Conservation (phyloP, 176 grass and related monocot genomes). For the Oryza australiensis region DNA sequence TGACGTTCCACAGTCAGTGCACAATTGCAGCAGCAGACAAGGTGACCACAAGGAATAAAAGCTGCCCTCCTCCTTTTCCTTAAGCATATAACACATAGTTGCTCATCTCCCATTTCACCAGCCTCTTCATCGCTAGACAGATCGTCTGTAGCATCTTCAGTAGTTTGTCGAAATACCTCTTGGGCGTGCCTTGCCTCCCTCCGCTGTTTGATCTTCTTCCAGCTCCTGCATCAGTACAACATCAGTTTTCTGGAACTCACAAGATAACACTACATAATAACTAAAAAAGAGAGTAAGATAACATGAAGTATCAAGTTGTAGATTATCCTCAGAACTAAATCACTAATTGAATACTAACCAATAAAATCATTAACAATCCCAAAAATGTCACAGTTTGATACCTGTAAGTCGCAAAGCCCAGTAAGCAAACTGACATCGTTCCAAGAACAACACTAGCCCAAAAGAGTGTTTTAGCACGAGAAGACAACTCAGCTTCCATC, state of each 20-base stretch:
- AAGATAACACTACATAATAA: constrained; percentile 7
- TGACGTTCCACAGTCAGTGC: constrained; percentile 55
- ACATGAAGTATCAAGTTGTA: constrained; percentile 2
- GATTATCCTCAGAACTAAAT: constrained; percentile 18
- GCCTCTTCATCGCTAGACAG: constrained; percentile 35
- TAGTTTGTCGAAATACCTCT: constrained; percentile 47
- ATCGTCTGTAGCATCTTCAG: constrained; percentile 29
- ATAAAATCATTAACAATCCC: not conserved
- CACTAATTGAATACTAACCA: not conserved
- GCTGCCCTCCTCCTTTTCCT: constrained; percentile 65
- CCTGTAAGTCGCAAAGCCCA: constrained; percentile 79
- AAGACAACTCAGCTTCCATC: constrained; percentile 68
- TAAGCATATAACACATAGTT: constrained; percentile 92
- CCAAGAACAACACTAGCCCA: constrained; percentile 81
- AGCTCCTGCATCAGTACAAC: constrained; percentile 52
- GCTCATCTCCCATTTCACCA: constrained; percentile 60
- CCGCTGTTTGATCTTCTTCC: constrained; percentile 59
- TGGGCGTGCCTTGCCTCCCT: constrained; percentile 53
- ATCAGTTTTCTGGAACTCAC: not conserved
- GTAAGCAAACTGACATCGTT: constrained; percentile 65
- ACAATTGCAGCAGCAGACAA: constrained; percentile 81
- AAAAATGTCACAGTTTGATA: constrained; percentile 29
- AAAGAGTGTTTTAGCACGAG: constrained; percentile 51
- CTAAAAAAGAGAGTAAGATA: not conserved
- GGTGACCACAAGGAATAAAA: constrained; percentile 96